These are phyloP conservation scores for Solanum boliviense DNA, from an alignment of 257 asterid species.

Conservation along the genomic window DNA sequence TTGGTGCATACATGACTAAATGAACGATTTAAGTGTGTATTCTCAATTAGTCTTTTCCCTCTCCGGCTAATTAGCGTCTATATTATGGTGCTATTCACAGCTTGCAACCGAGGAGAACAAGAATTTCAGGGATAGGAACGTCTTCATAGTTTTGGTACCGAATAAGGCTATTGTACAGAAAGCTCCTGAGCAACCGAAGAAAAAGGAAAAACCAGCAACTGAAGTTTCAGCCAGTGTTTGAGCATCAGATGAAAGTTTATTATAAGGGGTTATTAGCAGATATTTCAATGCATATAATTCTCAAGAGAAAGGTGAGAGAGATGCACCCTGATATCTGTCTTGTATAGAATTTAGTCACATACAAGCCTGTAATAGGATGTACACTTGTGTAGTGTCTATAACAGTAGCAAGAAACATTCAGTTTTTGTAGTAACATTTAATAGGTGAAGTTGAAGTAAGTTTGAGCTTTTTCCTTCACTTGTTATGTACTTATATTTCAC, in stretches of 20 bases:
- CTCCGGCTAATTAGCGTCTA: background rate
- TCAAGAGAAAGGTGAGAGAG: conserved; percentile 10
- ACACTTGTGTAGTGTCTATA: background rate
- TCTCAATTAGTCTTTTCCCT: background rate
- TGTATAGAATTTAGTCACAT: conserved; percentile 33
- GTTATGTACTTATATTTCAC: background rate
- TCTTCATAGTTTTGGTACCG: conserved; percentile 68
- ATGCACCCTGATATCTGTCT: conserved; percentile 11
- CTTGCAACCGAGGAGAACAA: conserved; percentile 74
- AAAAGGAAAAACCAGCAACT: conserved; percentile 37
- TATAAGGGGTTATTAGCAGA: conserved; percentile 10
- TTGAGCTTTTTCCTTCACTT: background rate
- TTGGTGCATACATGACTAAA: background rate
- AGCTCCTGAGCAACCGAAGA: conserved; percentile 53
- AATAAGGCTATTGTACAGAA: conserved; percentile 59
- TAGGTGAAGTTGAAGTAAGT: background rate
- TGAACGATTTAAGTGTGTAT: background rate
- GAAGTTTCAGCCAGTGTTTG: conserved; percentile 68
- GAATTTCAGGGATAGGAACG: conserved; percentile 59
- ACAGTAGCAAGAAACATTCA: background rate
- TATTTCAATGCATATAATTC: conserved; percentile 6
- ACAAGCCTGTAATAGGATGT: conserved; percentile 5
- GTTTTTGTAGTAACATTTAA: conserved; percentile 1
- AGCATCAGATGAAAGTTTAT: conserved; percentile 12
- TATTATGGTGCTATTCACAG: conserved; percentile 21